Evolutionary conservation across 1,284 basidiomycete species (phyloP).

Genomic region (Leucoagaricus sp.): DNA sequence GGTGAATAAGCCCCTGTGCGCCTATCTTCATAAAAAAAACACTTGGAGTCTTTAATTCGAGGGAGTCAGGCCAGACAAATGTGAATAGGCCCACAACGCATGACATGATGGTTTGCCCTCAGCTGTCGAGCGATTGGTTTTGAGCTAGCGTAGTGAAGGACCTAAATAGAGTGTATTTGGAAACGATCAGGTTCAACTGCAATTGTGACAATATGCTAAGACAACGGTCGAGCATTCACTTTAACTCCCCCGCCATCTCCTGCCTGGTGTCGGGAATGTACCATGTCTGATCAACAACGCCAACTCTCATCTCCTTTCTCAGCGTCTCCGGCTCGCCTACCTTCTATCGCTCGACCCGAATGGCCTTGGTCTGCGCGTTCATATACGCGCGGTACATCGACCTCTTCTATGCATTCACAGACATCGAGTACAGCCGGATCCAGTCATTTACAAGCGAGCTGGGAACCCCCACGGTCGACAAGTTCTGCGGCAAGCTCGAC

Average conservation of each 20-base stretch:
- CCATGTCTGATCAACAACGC: conserved; percentile 47
- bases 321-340: conserved; percentile 47
- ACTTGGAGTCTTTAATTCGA: too few relatives aligned
- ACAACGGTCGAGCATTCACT: not conserved
- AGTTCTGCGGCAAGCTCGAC: conserved; percentile 15
- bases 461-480: conserved; percentile 28
- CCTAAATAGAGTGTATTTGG: too few relatives aligned
- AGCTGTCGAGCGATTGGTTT: too few relatives aligned
- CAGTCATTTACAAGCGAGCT: conserved; percentile 27
- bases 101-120: too few relatives aligned
- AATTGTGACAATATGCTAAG: conserved; percentile 11
- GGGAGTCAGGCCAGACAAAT: too few relatives aligned
- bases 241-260: not conserved
- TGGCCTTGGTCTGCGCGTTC: conserved; percentile 55
- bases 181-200: not conserved
- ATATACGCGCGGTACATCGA: conserved; percentile 31
- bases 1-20: too few relatives aligned
- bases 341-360: conserved; percentile 47
- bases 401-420: conserved; percentile 29
- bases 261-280: not conserved
- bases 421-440: conserved; percentile 26
- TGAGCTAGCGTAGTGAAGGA: too few relatives aligned
- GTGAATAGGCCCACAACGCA: too few relatives aligned
- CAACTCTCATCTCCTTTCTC: conserved; percentile 39
- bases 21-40: too few relatives aligned